Percentiles rank a stretch among this genome's conserved stretches.
These are phyloP conservation scores for Suillus decipiens DNA, from an alignment of 768 basidiomycete genomes.

Conservation along the genomic window DNA sequence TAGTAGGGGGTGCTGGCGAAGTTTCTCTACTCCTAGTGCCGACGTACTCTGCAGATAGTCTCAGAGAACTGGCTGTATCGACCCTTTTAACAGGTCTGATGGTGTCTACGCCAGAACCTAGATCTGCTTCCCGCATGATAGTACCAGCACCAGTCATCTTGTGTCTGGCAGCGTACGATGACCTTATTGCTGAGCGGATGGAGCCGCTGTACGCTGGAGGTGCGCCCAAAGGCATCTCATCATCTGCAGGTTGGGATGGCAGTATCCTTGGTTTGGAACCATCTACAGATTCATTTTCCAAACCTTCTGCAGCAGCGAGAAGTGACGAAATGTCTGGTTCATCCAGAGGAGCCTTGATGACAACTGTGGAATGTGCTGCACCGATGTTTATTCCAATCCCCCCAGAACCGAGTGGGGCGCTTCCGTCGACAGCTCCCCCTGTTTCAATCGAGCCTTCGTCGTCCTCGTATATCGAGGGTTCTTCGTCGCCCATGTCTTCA, in stretches of 20 bases:
- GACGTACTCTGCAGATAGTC: slow-evolving; percentile 78
- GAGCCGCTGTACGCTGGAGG: slow-evolving; percentile 79
- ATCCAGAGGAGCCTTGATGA: slow-evolving; percentile 51
- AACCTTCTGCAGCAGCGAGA: slow-evolving; percentile 35
- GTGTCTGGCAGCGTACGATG: slow-evolving; percentile 79
- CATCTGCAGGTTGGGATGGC: slow-evolving; percentile 25
- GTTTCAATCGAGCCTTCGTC: slow-evolving; percentile 62
- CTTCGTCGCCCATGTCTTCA: slow-evolving; percentile 50
- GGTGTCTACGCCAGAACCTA: slow-evolving; percentile 88
- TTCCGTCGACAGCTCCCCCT: slow-evolving; percentile 63
- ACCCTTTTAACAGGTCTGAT: slow-evolving; percentile 94
- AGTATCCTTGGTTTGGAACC: slow-evolving; percentile 40
- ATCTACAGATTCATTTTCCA: slow-evolving; percentile 42
- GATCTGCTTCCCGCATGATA: slow-evolving; percentile 74
- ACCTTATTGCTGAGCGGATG: slow-evolving; percentile 60
- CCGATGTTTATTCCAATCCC: slow-evolving; percentile 52
- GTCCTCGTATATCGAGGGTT: slow-evolving; percentile 39
- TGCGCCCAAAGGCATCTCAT: slow-evolving; percentile 48
- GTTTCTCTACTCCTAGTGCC: slow-evolving; percentile 64
- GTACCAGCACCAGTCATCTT: slow-evolving; percentile 66
- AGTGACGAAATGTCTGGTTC: slow-evolving; percentile 46
- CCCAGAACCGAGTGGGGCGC: slow-evolving; percentile 44
- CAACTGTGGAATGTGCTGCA: slow-evolving; percentile 70
- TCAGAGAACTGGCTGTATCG: slow-evolving; percentile 74
- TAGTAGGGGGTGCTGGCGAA: slow-evolving; percentile 39